Conservation (phyloP, 83 land plant genomes). For the Isoetes engelmannii region DNA sequence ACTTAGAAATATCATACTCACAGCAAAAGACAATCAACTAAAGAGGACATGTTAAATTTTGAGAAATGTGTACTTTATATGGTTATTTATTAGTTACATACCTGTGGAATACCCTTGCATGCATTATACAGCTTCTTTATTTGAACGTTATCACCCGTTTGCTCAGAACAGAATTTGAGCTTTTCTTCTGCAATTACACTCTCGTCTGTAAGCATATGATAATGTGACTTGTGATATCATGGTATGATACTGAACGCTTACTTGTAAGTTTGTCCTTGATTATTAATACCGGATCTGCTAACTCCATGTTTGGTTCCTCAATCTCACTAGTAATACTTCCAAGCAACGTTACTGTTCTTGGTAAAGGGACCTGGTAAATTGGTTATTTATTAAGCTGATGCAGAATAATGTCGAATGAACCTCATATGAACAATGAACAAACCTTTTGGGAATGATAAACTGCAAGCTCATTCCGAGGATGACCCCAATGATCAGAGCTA, state of each 20-base stretch:
- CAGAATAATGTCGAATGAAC: neutral
- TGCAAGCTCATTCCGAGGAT: conserved; percentile 6
- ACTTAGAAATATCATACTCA: neutral
- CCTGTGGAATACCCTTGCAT: conserved; percentile 10
- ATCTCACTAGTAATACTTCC: conserved; percentile 3
- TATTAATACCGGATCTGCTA: conserved; percentile 5
- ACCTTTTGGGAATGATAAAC: conserved; percentile 1
- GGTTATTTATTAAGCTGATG: neutral
- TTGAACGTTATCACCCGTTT: conserved; percentile 5
- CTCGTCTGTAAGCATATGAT: neutral
- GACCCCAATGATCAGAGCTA: neutral
- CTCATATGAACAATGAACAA: neutral
- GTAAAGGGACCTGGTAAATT: conserved; percentile 9
- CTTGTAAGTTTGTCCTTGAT: conserved; percentile 20
- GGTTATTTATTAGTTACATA: neutral
- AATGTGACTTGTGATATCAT: neutral
- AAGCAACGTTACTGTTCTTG: conserved; percentile 8
- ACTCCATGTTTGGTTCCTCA: conserved; percentile 12
- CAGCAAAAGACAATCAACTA: neutral
- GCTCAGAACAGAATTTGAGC: conserved; percentile 8
- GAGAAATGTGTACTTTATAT: neutral
- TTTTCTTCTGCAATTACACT: conserved; percentile 11
- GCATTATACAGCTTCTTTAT: conserved; percentile 17
- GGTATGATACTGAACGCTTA: neutral
- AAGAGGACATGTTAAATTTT: neutral